Percentiles rank a stretch among this genome's conserved stretches.
Conservation (phyloP, 306 rosid genomes). For the Abrus precatorius region DNA sequence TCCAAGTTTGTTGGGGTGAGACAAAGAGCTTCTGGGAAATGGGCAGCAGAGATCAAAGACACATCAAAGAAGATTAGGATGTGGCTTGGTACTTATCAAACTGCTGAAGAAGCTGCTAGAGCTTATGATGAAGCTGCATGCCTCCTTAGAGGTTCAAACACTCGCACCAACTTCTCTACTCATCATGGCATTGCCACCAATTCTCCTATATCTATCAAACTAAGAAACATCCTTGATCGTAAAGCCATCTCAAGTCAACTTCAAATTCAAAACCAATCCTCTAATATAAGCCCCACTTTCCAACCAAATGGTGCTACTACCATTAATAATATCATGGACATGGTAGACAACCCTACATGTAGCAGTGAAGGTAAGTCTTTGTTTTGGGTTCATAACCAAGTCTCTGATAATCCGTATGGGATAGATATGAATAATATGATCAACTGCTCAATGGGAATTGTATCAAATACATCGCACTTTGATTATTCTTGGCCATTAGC, state of each 20-base stretch:
- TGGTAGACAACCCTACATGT: conserved; percentile 34
- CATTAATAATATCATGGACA: conserved; percentile 27
- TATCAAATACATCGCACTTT: conserved; percentile 32
- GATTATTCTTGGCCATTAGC: conserved; percentile 60
- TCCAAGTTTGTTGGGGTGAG: conserved; percentile 83
- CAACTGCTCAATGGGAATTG: conserved; percentile 46
- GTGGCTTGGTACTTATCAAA: conserved; percentile 89
- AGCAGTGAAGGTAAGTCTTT: conserved; percentile 46
- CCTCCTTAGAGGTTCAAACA: conserved; percentile 77
- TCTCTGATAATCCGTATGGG: conserved; percentile 40
- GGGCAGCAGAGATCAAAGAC: conserved; percentile 97
- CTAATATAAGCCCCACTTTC: not conserved
- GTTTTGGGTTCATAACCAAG: conserved; percentile 53
- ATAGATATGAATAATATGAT: conserved; percentile 57
- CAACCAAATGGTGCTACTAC: conserved; percentile 9
- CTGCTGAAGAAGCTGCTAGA: conserved; percentile 87
- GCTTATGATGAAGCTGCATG: conserved; percentile 91
- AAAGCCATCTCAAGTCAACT: conserved; percentile 44
- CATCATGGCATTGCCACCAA: conserved; percentile 45
- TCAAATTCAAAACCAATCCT: conserved; percentile 44
- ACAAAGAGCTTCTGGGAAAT: conserved; percentile 90
- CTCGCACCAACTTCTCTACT: conserved; percentile 75
- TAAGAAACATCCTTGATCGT: conserved; percentile 67
- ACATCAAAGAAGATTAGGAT: conserved; percentile 77
- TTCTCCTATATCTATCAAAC: conserved; percentile 74